Percentiles rank a stretch among this genome's conserved stretches.
phyloP scores from a whole-genome alignment of 805 yeast genomes.

The Candida germanica region DNA sequence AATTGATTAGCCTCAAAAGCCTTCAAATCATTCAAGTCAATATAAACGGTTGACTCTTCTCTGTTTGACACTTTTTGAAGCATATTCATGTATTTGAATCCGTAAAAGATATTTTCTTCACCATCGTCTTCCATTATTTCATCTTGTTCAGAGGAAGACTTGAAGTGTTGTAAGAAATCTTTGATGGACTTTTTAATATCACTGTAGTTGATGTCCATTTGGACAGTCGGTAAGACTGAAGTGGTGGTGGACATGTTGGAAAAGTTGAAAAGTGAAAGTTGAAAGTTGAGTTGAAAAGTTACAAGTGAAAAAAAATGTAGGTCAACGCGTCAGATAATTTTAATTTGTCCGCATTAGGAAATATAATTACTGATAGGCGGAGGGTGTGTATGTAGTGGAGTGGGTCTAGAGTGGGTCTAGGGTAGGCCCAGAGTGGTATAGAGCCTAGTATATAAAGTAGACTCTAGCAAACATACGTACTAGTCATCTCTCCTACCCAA shows the following conservation, averaged over 20 bases:
- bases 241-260: slow-evolving; percentile 20
- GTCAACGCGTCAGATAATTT: not conserved
- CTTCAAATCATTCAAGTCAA: slow-evolving; percentile 84
- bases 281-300: not conserved
- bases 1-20: slow-evolving; percentile 54
- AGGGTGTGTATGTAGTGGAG: too few species aligned
- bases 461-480: too few species aligned
- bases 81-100: slow-evolving; percentile 63
- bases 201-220: slow-evolving; percentile 69
- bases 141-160: slow-evolving; percentile 26
- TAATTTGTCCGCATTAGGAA: too few species aligned
- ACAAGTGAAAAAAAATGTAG: not conserved
- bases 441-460: too few species aligned
- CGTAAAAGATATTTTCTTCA: slow-evolving; percentile 11
- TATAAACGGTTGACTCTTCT: slow-evolving; percentile 59
- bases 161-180: slow-evolving; percentile 69
- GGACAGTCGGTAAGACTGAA: slow-evolving; percentile 57
- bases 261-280: not conserved
- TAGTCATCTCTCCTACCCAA: too few species aligned
- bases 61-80: slow-evolving; percentile 84
- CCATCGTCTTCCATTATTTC: slow-evolving; percentile 15
- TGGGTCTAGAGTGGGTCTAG: too few species aligned
- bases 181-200: slow-evolving; percentile 55
- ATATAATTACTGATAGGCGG: too few species aligned
- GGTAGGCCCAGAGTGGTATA: too few species aligned